phyloP scores from a whole-genome alignment of 495 filamentous ascomycete species.

The Penicillium cinerascens region DNA sequence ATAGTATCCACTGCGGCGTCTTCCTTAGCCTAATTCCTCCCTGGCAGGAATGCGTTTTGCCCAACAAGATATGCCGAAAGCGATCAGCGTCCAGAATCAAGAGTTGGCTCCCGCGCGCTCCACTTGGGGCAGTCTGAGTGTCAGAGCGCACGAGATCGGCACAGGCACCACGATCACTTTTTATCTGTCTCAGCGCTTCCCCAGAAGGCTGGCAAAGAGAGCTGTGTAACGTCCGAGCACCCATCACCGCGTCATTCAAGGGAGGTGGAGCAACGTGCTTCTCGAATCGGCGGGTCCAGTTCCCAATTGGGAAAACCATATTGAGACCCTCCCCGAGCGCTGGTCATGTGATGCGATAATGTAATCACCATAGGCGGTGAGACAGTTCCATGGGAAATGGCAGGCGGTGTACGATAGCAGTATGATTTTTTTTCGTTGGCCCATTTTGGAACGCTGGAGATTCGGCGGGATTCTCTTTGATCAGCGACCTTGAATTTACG shows the following conservation, averaged over 20 bases:
- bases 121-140: constrained; percentile 11
- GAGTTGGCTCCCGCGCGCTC: constrained; percentile 20
- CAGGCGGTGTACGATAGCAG: constrained; percentile 15
- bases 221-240: not conserved
- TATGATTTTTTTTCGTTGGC: constrained; percentile 26
- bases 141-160: constrained; percentile 1
- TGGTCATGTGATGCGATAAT: not conserved
- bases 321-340: not conserved
- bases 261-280: not conserved
- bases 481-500: constrained; percentile 3
- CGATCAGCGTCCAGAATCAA: constrained; percentile 24
- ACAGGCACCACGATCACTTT: not conserved
- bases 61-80: constrained; percentile 19
- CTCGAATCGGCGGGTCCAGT: not conserved
- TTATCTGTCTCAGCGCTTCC: not conserved
- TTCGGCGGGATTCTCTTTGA: constrained; percentile 6
- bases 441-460: constrained; percentile 13
- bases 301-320: not conserved
- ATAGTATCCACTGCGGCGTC: constrained; percentile 4
- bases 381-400: not conserved
- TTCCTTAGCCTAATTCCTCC: constrained; percentile 6
- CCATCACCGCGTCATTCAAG: not conserved
- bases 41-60: constrained; percentile 10
- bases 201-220: not conserved
- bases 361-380: constrained; percentile 11